Percentiles rank a stretch among this genome's conserved stretches.
phyloP scores from a whole-genome alignment of 345 rosid species.

The Brassica carinata region DNA sequence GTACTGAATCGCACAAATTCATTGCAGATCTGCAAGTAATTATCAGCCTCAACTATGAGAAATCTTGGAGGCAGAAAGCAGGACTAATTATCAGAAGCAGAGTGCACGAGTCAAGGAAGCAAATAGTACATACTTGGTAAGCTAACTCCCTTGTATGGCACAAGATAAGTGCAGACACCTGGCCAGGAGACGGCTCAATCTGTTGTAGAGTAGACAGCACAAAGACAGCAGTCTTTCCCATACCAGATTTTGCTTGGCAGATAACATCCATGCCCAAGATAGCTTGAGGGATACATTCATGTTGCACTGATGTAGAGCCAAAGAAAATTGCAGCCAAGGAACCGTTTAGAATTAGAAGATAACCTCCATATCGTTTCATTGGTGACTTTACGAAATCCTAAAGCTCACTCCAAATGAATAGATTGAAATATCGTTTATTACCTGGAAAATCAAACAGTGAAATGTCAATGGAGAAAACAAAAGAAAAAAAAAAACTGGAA shows the following conservation, averaged over 20 bases:
- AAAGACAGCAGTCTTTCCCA: slow-evolving; percentile 49
- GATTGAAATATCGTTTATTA: slow-evolving; percentile 35
- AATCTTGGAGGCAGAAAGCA: not conserved
- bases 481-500: too few species aligned
- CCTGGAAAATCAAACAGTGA: slow-evolving; percentile 1
- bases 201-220: not conserved
- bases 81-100: not conserved
- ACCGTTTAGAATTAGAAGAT: slow-evolving; percentile 60
- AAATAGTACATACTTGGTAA: slow-evolving; percentile 64
- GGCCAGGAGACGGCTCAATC: not conserved
- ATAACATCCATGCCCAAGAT: slow-evolving; percentile 97
- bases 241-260: slow-evolving; percentile 99
- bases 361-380: slow-evolving; percentile 57
- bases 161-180: not conserved
- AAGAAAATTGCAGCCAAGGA: slow-evolving; percentile 81
- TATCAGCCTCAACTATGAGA: not conserved
- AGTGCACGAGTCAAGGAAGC: not conserved
- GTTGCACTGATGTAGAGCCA: slow-evolving; percentile 93
- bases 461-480: too few species aligned
- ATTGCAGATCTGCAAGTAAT: not conserved
- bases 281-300: slow-evolving; percentile 99
- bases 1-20: not conserved
- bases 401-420: slow-evolving; percentile 65
- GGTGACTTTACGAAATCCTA: slow-evolving; percentile 64
- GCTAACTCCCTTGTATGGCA: not conserved